These are phyloP conservation scores for Aspergillus ustus DNA, from an alignment of 2,329 filamentous ascomycete species.

Conservation along the genomic window DNA sequence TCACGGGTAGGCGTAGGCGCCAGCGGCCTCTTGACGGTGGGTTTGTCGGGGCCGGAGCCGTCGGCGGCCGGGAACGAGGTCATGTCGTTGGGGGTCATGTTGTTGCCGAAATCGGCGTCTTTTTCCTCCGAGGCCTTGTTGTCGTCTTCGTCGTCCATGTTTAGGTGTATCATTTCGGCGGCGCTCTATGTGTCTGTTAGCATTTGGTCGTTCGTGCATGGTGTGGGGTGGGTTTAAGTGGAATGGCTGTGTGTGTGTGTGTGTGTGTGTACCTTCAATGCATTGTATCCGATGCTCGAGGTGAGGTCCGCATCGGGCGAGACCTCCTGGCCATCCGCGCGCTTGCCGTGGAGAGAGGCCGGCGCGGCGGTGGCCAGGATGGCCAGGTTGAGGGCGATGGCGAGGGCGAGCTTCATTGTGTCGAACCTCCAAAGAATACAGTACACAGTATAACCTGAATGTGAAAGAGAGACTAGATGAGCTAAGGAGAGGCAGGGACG, in stretches of 20 bases:
- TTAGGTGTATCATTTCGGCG: neutral
- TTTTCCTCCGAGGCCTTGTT: neutral
- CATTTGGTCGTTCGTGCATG: neutral
- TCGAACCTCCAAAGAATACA: neutral
- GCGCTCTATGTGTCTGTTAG: neutral
- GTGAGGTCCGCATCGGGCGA: neutral
- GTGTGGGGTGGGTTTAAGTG: neutral
- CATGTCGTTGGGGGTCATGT: neutral
- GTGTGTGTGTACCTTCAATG: conserved; percentile 25
- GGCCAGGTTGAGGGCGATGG: conserved; percentile 36
- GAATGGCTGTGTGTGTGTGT: too few species aligned
- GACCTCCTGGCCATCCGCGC: neutral
- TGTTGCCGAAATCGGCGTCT: neutral
- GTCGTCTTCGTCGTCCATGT: neutral
- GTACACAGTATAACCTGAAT: too few species aligned
- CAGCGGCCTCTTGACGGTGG: neutral
- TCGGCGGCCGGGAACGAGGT: neutral
- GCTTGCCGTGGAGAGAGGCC: conserved; percentile 17
- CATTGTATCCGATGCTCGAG: conserved; percentile 11
- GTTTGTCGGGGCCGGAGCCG: neutral
- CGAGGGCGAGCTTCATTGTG: conserved; percentile 29
- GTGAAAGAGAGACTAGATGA: neutral
- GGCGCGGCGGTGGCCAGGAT: conserved; percentile 36
- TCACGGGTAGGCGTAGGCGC: neutral
- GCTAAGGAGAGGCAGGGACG: conserved; percentile 11